These are phyloP conservation scores for Candida takata DNA, from an alignment of 805 yeast species.

Conservation along the genomic window DNA sequence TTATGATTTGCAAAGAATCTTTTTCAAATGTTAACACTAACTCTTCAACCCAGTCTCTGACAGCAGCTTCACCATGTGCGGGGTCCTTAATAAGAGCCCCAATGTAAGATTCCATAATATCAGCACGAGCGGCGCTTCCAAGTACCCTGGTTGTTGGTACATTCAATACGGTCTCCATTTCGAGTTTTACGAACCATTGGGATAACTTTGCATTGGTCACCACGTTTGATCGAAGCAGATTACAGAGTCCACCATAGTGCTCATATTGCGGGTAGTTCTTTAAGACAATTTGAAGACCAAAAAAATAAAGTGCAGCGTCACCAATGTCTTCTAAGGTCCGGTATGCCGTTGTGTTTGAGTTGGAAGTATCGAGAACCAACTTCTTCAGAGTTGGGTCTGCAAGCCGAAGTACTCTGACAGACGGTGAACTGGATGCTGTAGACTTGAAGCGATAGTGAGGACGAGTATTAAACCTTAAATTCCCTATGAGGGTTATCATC, in stretches of 20 bases:
- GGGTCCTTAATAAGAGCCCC: conserved; percentile 1
- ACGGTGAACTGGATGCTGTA: too few relatives aligned
- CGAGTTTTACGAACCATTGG: conserved; percentile 1
- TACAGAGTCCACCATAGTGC: not conserved
- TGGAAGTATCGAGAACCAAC: not conserved
- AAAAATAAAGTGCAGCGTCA: not conserved
- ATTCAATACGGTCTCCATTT: not conserved
- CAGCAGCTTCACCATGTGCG: not conserved
- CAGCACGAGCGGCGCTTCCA: not conserved
- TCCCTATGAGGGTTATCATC: too few relatives aligned
- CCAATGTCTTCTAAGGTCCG: conserved; percentile 1
- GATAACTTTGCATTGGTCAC: conserved; percentile 1
- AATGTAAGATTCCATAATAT: not conserved
- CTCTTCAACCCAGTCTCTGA: not conserved
- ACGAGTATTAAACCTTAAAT: too few relatives aligned
- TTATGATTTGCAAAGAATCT: not conserved
- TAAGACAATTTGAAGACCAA: not conserved
- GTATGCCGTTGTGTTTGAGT: conserved; percentile 1
- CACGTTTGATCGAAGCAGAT: not conserved
- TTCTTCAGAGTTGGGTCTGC: not conserved
- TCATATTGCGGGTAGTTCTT: not conserved
- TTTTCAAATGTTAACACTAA: not conserved
- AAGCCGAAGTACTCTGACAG: not conserved
- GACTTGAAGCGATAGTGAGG: too few relatives aligned
- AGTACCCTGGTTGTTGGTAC: not conserved